These are phyloP conservation scores for Endothia cerciana DNA, from an alignment of 2,329 filamentous ascomycete species.

Conservation along the genomic window DNA sequence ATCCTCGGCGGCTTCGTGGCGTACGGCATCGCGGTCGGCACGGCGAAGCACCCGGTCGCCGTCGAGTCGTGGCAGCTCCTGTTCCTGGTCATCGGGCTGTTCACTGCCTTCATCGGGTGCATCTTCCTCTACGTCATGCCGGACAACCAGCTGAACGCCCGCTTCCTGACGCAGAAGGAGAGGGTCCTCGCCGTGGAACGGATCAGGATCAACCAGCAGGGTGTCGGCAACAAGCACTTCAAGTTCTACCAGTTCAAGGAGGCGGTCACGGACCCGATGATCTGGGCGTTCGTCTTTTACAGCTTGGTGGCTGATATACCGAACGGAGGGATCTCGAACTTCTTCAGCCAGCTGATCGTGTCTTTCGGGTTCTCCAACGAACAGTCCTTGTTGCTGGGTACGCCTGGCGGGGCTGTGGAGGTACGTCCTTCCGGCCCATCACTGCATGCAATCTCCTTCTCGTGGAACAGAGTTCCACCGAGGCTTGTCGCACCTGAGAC, in stretches of 20 bases:
- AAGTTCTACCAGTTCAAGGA: conserved; percentile 63
- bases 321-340: conserved; percentile 42
- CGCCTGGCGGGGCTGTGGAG: conserved; percentile 68
- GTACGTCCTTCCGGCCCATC: conserved; percentile 44
- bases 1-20: conserved; percentile 46
- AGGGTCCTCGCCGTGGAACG: conserved; percentile 55
- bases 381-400: conserved; percentile 66
- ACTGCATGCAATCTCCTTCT: neutral
- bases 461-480: conserved; percentile 33
- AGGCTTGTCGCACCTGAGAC: conserved; percentile 53
- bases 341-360: conserved; percentile 48
- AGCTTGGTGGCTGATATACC: conserved; percentile 42
- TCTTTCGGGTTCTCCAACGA: conserved; percentile 67
- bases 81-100: conserved; percentile 56
- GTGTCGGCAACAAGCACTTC: conserved; percentile 71
- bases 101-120: conserved; percentile 52
- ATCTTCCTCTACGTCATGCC: conserved; percentile 55
- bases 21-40: conserved; percentile 54
- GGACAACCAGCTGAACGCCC: conserved; percentile 45
- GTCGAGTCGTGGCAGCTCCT: conserved; percentile 70
- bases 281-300: conserved; percentile 43
- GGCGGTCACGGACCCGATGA: conserved; percentile 42
- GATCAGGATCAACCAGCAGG: conserved; percentile 67
- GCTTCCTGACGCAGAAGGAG: conserved; percentile 60
- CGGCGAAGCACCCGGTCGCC: conserved; percentile 40